Evolutionary conservation across 2,329 filamentous ascomycete genomes (phyloP).

Genomic region (Cytospora piceae): DNA sequence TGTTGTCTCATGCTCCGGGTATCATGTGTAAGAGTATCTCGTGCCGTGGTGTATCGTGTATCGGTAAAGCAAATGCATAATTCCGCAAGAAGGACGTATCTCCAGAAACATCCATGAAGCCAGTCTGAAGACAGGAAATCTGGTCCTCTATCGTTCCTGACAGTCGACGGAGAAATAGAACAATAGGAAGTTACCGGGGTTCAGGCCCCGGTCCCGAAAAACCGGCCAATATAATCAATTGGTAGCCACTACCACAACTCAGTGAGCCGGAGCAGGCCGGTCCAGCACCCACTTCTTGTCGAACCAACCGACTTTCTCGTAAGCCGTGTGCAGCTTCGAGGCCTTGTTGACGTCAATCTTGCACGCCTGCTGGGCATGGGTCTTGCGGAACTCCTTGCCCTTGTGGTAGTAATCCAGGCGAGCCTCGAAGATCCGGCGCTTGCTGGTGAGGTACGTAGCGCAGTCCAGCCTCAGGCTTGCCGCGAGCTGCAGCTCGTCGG

Average conservation of each 20-base stretch:
- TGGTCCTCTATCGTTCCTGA: conserved; percentile 10
- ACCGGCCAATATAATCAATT: not conserved
- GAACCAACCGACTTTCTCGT: conserved; percentile 86
- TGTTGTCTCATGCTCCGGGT: conserved; percentile 34
- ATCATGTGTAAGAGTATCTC: conserved; percentile 33
- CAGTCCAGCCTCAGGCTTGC: conserved; percentile 81
- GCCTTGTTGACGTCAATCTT: conserved; percentile 99
- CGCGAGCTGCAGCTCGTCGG: conserved; percentile 77
- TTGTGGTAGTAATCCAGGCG: conserved; percentile 69
- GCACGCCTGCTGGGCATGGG: conserved; percentile 93
- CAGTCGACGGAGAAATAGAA: conserved; percentile 7
- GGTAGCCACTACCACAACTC: not conserved
- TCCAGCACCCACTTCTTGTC: conserved; percentile 51
- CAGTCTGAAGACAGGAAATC: not conserved
- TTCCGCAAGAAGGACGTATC: conserved; percentile 1
- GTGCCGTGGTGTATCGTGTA: conserved; percentile 27
- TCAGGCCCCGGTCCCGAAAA: not conserved
- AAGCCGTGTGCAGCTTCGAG: conserved; percentile 88
- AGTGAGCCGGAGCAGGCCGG: conserved; percentile 16
- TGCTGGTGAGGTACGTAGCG: conserved; percentile 88
- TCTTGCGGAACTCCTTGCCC: conserved; percentile 89
- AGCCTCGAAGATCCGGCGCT: conserved; percentile 85
- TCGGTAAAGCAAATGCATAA: conserved; percentile 3
- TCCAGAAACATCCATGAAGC: not conserved
- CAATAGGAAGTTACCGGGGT: not conserved